phyloP scores from a whole-genome alignment of 176 grass and related monocot species.

The Pontederia crassipes region DNA sequence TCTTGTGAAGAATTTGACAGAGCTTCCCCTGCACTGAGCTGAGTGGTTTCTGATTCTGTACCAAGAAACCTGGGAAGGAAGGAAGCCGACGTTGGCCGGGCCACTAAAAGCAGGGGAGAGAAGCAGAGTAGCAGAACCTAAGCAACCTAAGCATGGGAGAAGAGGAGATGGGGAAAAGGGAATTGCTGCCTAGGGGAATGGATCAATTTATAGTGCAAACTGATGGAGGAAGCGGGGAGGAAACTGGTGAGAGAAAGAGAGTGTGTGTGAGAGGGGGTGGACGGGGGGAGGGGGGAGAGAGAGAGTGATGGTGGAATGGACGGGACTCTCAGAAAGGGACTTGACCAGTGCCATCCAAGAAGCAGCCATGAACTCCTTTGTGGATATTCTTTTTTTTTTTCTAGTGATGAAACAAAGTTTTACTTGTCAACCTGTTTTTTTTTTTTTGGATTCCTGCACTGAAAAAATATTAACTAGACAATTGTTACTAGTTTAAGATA shows the following conservation, averaged over 20 bases:
- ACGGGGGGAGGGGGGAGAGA: not conserved
- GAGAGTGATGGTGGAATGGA: not conserved
- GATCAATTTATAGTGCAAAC: constrained; percentile 46
- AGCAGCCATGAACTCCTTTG: too few relatives aligned
- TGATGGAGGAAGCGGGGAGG: not conserved
- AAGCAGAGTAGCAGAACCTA: constrained; percentile 1
- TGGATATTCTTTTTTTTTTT: too few relatives aligned
- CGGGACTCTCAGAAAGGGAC: not conserved
- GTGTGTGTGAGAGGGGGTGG: too few relatives aligned
- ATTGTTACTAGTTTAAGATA: too few relatives aligned
- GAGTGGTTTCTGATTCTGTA: too few relatives aligned
- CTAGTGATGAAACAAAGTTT: too few relatives aligned
- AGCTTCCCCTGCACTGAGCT: constrained; percentile 11
- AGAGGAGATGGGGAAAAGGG: constrained; percentile 73
- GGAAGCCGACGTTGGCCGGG: not conserved
- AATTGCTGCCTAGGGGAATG: constrained; percentile 46
- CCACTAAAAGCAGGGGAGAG: not conserved
- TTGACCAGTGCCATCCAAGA: too few relatives aligned
- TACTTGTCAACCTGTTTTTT: too few relatives aligned
- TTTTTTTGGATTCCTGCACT: too few relatives aligned
- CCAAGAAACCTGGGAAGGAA: not conserved
- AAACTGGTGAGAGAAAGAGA: not conserved
- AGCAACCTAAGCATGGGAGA: constrained; percentile 25
- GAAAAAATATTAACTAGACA: too few relatives aligned
- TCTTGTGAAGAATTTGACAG: constrained; percentile 23